Conservation (phyloP, 2,329 filamentous ascomycete genomes). For the Penicillium sp. region DNA sequence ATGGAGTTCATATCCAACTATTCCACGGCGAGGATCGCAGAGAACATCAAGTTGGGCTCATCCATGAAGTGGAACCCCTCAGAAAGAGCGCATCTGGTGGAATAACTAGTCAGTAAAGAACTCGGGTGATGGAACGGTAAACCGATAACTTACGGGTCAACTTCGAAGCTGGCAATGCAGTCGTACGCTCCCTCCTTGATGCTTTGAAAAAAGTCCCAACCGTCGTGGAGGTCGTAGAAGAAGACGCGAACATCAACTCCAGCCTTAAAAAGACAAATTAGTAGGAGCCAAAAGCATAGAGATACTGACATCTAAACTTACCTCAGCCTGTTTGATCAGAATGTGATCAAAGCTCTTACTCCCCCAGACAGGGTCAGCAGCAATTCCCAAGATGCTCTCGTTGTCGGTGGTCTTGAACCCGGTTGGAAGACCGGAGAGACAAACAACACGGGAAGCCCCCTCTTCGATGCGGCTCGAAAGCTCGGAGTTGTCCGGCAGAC, state of each 20-base stretch:
- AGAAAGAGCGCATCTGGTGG: background rate
- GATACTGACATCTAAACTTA: background rate
- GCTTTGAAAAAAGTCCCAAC: constrained; percentile 3
- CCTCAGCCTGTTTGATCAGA: constrained; percentile 2
- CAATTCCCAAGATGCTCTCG: background rate
- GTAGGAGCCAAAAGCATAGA: background rate
- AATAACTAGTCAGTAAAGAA: background rate
- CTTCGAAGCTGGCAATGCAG: constrained; percentile 6
- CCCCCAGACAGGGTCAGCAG: background rate
- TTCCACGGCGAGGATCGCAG: background rate
- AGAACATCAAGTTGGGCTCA: constrained; percentile 6
- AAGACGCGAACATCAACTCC: constrained; percentile 1
- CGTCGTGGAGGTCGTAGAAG: constrained; percentile 12
- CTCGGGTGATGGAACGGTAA: background rate
- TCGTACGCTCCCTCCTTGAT: constrained; percentile 6
- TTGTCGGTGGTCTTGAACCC: background rate
- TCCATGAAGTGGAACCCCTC: constrained; percentile 4
- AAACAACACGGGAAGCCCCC: constrained; percentile 6
- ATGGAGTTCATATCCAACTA: background rate
- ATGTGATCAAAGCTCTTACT: background rate
- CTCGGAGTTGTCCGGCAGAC: constrained; percentile 36
- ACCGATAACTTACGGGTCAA: constrained; percentile 12
- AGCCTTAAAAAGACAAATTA: constrained; percentile 1
- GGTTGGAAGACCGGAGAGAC: background rate
- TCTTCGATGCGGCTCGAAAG: background rate